Evolutionary conservation across 805 yeast genomes (phyloP).

Genomic region (Candida yuanshanica): DNA sequence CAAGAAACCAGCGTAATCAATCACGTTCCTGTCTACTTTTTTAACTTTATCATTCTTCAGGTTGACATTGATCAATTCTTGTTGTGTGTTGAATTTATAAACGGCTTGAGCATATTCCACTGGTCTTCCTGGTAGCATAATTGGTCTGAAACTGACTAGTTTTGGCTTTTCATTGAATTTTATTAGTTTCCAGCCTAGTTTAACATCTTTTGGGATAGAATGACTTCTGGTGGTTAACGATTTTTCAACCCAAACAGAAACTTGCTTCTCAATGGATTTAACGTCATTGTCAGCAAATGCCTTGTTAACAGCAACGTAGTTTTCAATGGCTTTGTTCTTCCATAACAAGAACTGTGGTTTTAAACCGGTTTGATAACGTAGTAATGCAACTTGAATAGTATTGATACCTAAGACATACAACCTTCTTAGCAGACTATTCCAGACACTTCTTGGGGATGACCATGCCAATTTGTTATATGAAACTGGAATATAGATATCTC

Average conservation of each 20-base stretch:
- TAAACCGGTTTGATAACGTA: conserved; percentile 61
- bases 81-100: conserved; percentile 58
- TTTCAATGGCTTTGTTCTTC: conserved; percentile 81
- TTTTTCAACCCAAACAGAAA: conserved; percentile 60
- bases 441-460: conserved; percentile 35
- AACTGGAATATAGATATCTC: conserved; percentile 48
- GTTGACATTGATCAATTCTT: conserved; percentile 47
- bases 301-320: conserved; percentile 70
- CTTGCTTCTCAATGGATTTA: conserved; percentile 35
- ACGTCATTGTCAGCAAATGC: conserved; percentile 66
- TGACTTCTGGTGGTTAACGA: conserved; percentile 47
- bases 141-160: conserved; percentile 61
- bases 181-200: conserved; percentile 71
- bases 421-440: conserved; percentile 50
- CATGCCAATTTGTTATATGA: conserved; percentile 34
- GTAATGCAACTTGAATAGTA: conserved; percentile 59
- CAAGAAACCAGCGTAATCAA: conserved; percentile 56
- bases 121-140: conserved; percentile 53
- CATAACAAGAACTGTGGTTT: conserved; percentile 69
- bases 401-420: conserved; percentile 60
- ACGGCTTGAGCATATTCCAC: conserved; percentile 53
- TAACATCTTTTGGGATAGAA: conserved; percentile 50
- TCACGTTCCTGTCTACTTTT: conserved; percentile 45
- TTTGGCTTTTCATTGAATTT: conserved; percentile 69
- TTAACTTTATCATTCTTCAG: conserved; percentile 39